Conservation (phyloP, 2,329 filamentous ascomycete genomes). For the Incumbomyces delicatus region DNA sequence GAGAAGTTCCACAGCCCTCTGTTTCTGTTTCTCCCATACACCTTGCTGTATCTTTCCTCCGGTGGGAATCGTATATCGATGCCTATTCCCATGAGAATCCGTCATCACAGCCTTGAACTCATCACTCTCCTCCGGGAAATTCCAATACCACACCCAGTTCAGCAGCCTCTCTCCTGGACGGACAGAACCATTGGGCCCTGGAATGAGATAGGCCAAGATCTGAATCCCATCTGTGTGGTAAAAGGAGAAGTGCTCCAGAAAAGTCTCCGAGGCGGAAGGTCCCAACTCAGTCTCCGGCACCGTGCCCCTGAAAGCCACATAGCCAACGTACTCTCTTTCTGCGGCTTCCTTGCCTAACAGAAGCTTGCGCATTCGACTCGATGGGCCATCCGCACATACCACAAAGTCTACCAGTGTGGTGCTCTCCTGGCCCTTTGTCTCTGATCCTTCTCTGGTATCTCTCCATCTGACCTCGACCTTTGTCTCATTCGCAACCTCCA, state of each 20-base stretch:
- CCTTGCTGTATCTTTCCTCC: constrained; percentile 19
- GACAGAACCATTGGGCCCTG: constrained; percentile 30
- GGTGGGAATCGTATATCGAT: constrained; percentile 30
- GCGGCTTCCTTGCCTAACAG: constrained; percentile 7
- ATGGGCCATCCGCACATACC: constrained; percentile 14
- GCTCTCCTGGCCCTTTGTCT: constrained; percentile 14
- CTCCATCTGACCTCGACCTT: constrained; percentile 11
- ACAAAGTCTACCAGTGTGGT: constrained; percentile 14
- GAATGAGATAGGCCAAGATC: constrained; percentile 36
- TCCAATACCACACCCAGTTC: constrained; percentile 40
- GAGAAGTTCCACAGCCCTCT: constrained; percentile 25
- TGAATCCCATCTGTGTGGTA: constrained; percentile 31
- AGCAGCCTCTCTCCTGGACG: constrained; percentile 32
- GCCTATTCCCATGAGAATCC: constrained; percentile 21
- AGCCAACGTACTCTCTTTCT: constrained; percentile 24
- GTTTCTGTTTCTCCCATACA: constrained; percentile 29
- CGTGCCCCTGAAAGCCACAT: constrained; percentile 36
- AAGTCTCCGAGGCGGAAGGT: constrained; percentile 19
- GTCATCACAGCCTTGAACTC: constrained; percentile 25
- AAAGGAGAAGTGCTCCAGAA: constrained; percentile 33
- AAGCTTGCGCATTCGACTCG: constrained; percentile 7
- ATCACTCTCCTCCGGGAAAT: constrained; percentile 17
- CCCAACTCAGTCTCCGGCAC: constrained; percentile 25
- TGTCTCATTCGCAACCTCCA: no score
- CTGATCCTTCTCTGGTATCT: background rate